Conservation (phyloP, 768 basidiomycete genomes). For the Psilocybe cyanescens region DNA sequence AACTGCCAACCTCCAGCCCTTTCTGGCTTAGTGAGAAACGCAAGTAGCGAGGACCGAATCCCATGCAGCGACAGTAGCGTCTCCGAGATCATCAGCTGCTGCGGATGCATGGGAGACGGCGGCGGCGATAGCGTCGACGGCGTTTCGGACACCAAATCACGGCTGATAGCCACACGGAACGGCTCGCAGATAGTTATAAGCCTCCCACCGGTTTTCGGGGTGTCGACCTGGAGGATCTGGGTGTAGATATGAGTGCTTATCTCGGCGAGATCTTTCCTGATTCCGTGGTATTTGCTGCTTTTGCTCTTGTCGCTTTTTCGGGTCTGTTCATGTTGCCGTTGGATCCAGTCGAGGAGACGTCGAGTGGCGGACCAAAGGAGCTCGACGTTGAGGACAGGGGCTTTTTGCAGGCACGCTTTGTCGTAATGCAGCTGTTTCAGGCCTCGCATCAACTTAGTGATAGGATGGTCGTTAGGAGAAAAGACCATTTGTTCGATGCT, state of each 20-base stretch:
- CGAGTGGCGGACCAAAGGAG: slow-evolving; percentile 16
- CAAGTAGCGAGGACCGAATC: slow-evolving; percentile 12
- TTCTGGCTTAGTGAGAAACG: slow-evolving; percentile 13
- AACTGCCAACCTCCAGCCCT: slow-evolving; percentile 8
- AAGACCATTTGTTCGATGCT: background rate
- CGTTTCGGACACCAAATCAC: background rate
- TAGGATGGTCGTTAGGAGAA: slow-evolving; percentile 1
- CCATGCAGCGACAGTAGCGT: slow-evolving; percentile 17
- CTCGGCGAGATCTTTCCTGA: background rate
- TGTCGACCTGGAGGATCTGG: slow-evolving; percentile 15
- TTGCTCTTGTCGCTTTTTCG: background rate
- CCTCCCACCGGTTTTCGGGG: background rate
- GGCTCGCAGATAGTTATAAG: slow-evolving; percentile 8
- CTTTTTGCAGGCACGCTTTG: background rate
- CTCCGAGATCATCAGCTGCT: slow-evolving; percentile 9
- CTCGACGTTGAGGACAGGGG: slow-evolving; percentile 13
- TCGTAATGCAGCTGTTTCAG: slow-evolving; percentile 10
- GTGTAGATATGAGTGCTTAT: slow-evolving; percentile 15
- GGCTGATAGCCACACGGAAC: slow-evolving; percentile 1
- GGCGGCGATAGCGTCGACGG: background rate
- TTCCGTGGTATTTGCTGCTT: background rate
- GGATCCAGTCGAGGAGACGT: slow-evolving; percentile 17
- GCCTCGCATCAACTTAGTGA: slow-evolving; percentile 3
- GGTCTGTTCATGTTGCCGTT: slow-evolving; percentile 7
- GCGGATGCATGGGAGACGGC: background rate